Evolutionary conservation across 2,329 filamentous ascomycete genomes (phyloP).

Genomic region (Paracamarosporium sp.): DNA sequence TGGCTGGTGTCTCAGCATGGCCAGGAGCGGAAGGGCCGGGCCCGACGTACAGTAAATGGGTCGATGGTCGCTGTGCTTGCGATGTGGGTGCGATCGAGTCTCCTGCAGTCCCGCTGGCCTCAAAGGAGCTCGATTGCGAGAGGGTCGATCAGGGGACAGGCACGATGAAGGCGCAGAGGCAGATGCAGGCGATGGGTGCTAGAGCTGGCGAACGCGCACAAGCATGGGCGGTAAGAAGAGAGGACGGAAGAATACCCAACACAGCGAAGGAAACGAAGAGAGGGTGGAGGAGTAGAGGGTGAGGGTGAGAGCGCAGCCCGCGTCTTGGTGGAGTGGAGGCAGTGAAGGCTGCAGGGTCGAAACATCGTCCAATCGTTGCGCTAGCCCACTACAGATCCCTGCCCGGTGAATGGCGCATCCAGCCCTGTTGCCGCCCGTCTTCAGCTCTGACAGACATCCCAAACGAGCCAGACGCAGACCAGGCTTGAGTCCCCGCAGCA

Average conservation of each 20-base stretch:
- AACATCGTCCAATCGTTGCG: constrained; percentile 7
- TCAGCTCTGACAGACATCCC: constrained; percentile 7
- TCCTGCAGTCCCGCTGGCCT: constrained; percentile 88
- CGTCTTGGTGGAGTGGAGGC: constrained; percentile 1
- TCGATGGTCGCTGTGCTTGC: constrained; percentile 12
- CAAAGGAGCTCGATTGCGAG: constrained; percentile 65
- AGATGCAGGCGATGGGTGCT: constrained; percentile 11
- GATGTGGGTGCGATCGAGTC: constrained; percentile 48
- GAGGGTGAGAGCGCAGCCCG: background rate
- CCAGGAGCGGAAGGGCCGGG: background rate
- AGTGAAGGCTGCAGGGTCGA: constrained; percentile 9
- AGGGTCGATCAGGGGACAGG: constrained; percentile 15
- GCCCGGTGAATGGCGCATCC: constrained; percentile 3
- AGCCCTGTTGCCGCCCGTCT: constrained; percentile 8
- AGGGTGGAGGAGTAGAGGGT: constrained; percentile 1
- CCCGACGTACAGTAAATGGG: constrained; percentile 21
- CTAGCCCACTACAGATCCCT: background rate
- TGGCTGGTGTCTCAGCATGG: constrained; percentile 6
- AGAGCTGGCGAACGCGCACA: constrained; percentile 8
- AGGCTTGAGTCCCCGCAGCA: background rate
- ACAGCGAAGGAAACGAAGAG: constrained; percentile 30
- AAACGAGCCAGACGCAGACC: background rate
- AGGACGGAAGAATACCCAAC: constrained; percentile 24
- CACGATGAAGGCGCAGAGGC: constrained; percentile 6
- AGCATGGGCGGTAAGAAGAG: constrained; percentile 19